These are phyloP conservation scores for Globisporangium paroecandrum DNA, from an alignment of 352 stramenopile genomes.

Conservation along the genomic window DNA sequence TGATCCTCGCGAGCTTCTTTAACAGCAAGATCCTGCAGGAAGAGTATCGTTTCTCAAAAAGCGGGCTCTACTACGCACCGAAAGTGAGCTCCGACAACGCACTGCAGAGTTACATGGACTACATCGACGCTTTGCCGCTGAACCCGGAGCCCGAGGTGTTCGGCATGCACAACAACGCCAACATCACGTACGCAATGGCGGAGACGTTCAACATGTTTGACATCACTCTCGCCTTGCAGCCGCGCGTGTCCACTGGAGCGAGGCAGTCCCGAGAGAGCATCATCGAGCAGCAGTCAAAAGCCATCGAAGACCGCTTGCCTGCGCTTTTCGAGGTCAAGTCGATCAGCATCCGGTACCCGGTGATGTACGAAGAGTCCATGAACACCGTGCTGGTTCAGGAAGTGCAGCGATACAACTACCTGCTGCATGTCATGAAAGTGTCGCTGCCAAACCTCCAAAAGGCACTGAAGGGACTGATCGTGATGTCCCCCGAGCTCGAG, in stretches of 20 bases:
- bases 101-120: slow-evolving; percentile 77
- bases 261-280: slow-evolving; percentile 86
- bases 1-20: slow-evolving; percentile 84
- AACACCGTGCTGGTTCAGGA: slow-evolving; percentile 93
- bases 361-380: slow-evolving; percentile 89
- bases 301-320: slow-evolving; percentile 79
- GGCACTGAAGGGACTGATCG: slow-evolving; percentile 56
- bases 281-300: slow-evolving; percentile 78
- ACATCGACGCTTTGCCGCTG: slow-evolving; percentile 84
- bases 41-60: slow-evolving; percentile 64
- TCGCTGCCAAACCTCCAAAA: slow-evolving; percentile 84
- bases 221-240: slow-evolving; percentile 85
- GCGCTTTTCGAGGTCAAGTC: slow-evolving; percentile 82
- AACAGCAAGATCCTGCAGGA: slow-evolving; percentile 62
- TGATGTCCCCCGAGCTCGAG: slow-evolving; percentile 27
- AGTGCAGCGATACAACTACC: slow-evolving; percentile 87
- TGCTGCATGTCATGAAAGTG: slow-evolving; percentile 80
- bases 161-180: slow-evolving; percentile 94
- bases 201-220: slow-evolving; percentile 89
- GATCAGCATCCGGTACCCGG: slow-evolving; percentile 81
- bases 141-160: slow-evolving; percentile 92
- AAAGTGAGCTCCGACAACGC: slow-evolving; percentile 59
- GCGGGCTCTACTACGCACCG: slow-evolving; percentile 69
- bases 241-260: slow-evolving; percentile 66
- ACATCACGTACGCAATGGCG: slow-evolving; percentile 91